Evolutionary conservation across 2,329 filamentous ascomycete genomes (phyloP), one percentile per base, ranked within the genome.

Genomic region (Microcyclospora pomicola): DNA sequence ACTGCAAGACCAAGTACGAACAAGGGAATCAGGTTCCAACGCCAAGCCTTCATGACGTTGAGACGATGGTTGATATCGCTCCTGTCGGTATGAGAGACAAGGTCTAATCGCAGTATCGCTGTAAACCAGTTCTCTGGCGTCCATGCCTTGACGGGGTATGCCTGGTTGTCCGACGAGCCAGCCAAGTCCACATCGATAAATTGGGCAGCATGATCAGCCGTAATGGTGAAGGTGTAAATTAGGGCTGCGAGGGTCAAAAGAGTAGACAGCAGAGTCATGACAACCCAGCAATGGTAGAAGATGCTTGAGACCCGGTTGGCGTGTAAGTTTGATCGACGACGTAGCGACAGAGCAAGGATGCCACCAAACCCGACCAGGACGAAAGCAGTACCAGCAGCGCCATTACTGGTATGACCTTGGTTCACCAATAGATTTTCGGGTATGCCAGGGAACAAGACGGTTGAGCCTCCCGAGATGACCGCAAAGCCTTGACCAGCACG

Each of bases 371-470:
- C 47, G 31, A 54, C 40, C 6, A 53, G 40, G n/a, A 56, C 46
- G 38, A 55, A 49, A 6, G 45, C 51, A 14, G 52, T 54, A 14
- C 53, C 52, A 5, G 52, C 49, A 3, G 53, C 53, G 32, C 52
- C 53, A 39, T 56, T 56, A 39, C 42, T 42, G 27, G 51, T 49
- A 33, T 56, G 53, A 34, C 53, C 53, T 42, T 55, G 50, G 39
- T 56, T 38, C 15, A 48, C 37, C 14, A 54, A 45, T 2, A 53
- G 43, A 15, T 59, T 50, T 36, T 60, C 60, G 37, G 60, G 59
- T 42, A 63, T 62, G 45, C 63, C 63, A 32, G 56, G 57, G 33
- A 66, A 59, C 4, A 44, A 31, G 34, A 54, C 50, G 24, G 53
- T 61, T 16, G 57, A 33, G 33, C 15, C 31, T 27, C 44, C 37